Percentiles rank a stretch among this genome's conserved stretches.
phyloP scores from a whole-genome alignment of 2,329 filamentous ascomycete species.

The Fusarium bactridioides region DNA sequence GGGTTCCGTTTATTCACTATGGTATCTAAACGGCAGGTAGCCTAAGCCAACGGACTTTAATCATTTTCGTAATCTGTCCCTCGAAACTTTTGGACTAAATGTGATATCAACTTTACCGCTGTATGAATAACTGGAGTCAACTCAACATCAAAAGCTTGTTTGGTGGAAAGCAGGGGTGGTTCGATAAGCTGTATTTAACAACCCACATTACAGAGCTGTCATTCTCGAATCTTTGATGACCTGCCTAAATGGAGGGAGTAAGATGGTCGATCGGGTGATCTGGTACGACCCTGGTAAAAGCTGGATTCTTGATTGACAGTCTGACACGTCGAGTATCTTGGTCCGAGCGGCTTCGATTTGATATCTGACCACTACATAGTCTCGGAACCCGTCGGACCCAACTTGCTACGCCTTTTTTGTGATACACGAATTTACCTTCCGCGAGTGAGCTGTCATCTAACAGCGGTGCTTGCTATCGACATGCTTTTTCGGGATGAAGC shows the following conservation, averaged over 20 bases:
- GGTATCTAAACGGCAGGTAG: neutral
- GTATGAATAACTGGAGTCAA: no score
- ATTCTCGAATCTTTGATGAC: neutral
- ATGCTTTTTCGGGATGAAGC: neutral
- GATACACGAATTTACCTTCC: slow-evolving; percentile 54
- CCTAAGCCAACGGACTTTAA: rapidly evolving
- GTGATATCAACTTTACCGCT: no score
- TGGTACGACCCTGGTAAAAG: slow-evolving; percentile 66
- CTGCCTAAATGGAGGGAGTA: slow-evolving; percentile 54
- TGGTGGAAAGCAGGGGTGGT: slow-evolving; percentile 47
- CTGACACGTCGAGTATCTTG: slow-evolving; percentile 54
- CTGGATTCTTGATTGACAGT: slow-evolving; percentile 64
- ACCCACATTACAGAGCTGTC: neutral
- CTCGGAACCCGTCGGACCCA: slow-evolving; percentile 58
- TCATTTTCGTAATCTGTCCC: no score
- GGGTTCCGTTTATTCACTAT: neutral
- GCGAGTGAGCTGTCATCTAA: neutral
- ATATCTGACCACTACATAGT: slow-evolving; percentile 62
- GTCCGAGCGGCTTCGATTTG: slow-evolving; percentile 63
- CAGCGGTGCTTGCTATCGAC: neutral
- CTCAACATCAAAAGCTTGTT: slow-evolving; percentile 54
- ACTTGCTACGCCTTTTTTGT: slow-evolving; percentile 49
- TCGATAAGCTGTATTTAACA: slow-evolving; percentile 32
- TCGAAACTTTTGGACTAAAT: no score
- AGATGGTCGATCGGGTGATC: slow-evolving; percentile 63